phyloP scores from a whole-genome alignment of 495 filamentous ascomycete species.

The Podospora pseudocomata region DNA sequence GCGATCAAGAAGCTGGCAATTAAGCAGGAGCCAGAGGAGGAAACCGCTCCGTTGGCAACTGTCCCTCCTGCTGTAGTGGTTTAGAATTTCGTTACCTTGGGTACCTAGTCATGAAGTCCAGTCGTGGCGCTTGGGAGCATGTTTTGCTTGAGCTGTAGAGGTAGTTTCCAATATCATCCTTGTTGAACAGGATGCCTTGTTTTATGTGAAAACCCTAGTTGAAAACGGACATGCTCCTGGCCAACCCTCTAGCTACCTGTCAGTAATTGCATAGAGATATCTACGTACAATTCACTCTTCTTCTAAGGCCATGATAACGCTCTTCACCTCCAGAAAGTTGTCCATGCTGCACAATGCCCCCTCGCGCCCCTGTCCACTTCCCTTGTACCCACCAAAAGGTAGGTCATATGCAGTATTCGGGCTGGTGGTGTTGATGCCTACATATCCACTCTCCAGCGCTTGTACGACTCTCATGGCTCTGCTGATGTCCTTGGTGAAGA shows the following conservation, averaged over 20 bases:
- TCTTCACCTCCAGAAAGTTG: slow-evolving; percentile 50
- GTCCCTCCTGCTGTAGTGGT: slow-evolving; percentile 18
- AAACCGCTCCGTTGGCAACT: slow-evolving; percentile 10
- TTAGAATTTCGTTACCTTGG: not conserved
- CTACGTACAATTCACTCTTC: slow-evolving; percentile 12
- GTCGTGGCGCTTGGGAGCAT: no score
- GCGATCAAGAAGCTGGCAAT: slow-evolving; percentile 28
- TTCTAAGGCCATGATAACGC: slow-evolving; percentile 35
- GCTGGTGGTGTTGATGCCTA: slow-evolving; percentile 43
- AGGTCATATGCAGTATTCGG: slow-evolving; percentile 36
- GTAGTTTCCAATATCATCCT: no score
- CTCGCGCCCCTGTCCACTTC: slow-evolving; percentile 41
- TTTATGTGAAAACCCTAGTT: no score
- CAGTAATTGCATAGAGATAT: not conserved
- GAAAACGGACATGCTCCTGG: no score
- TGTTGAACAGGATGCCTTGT: no score
- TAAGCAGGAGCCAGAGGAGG: slow-evolving; percentile 9
- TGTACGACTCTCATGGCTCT: slow-evolving; percentile 64
- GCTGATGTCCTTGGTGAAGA: slow-evolving; percentile 69
- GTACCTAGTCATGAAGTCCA: no score
- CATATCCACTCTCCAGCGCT: slow-evolving; percentile 61
- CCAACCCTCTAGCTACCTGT: not conserved
- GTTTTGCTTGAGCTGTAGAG: no score
- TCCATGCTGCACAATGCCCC: slow-evolving; percentile 42
- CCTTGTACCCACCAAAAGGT: slow-evolving; percentile 45